Percentiles rank a stretch among this genome's conserved stretches.
phyloP scores from a whole-genome alignment of 2,329 filamentous ascomycete genomes.

The Hansfordia pulvinata region DNA sequence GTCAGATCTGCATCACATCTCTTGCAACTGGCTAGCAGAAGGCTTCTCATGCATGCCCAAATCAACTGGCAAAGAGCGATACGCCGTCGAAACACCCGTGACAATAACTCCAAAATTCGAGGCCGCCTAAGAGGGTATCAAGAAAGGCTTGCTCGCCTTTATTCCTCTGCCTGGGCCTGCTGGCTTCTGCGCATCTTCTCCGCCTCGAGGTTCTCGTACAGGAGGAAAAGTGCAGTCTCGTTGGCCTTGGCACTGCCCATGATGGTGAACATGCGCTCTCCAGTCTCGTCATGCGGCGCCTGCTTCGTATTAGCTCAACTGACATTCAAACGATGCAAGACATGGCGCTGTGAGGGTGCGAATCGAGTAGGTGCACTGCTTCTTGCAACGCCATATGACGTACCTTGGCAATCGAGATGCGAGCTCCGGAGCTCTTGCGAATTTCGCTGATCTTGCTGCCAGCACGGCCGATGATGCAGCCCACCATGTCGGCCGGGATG shows the following conservation, averaged over 20 bases:
- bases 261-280: conserved; percentile 99
- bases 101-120: too few relatives aligned
- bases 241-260: conserved; percentile 91
- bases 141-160: conserved; percentile 13
- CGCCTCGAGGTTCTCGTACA: conserved; percentile 97
- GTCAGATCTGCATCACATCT: conserved; percentile 40
- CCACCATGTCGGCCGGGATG: conserved; percentile 98
- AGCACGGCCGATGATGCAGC: conserved; percentile 92
- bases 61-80: too few relatives aligned
- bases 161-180: conserved; percentile 38
- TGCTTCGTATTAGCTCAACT: conserved; percentile 15
- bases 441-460: conserved; percentile 99
- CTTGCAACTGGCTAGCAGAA: too few relatives aligned
- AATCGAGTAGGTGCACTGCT: neutral
- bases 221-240: conserved; percentile 85
- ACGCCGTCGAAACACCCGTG: too few relatives aligned
- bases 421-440: conserved; percentile 86
- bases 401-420: conserved; percentile 93
- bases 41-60: too few relatives aligned
- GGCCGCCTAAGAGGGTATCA: too few relatives aligned
- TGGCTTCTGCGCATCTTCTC: conserved; percentile 98
- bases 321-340: conserved; percentile 2
- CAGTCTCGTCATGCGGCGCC: conserved; percentile 90
- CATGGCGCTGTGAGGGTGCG: neutral
- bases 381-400: conserved; percentile 6